Percentiles rank a stretch among this genome's conserved stretches.
phyloP scores from a whole-genome alignment of 768 basidiomycete genomes.

The Podaxis mareebaensis region DNA sequence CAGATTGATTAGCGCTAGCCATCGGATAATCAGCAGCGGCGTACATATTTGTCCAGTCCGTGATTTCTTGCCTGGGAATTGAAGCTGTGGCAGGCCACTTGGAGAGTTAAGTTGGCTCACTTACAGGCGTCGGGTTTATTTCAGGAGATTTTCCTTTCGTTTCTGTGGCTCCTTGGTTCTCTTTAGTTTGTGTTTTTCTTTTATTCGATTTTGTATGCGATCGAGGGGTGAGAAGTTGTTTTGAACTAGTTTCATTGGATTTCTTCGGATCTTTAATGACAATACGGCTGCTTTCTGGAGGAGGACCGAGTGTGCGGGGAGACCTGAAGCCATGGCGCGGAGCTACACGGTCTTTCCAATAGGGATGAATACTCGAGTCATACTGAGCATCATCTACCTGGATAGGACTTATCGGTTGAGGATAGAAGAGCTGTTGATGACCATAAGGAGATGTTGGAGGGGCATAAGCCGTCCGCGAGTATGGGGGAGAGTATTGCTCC shows the following conservation, averaged over 20 bases:
- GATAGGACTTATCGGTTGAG: background rate
- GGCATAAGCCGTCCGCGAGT: background rate
- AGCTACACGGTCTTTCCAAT: slow-evolving; percentile 14
- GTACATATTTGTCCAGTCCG: slow-evolving; percentile 46
- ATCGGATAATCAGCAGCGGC: slow-evolving; percentile 9
- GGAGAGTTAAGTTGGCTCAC: background rate
- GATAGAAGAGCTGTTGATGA: background rate
- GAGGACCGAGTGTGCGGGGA: slow-evolving; percentile 1
- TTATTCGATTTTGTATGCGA: background rate
- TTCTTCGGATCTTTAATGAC: slow-evolving; percentile 10
- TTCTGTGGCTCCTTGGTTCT: background rate
- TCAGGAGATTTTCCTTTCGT: background rate
- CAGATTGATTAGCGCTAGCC: slow-evolving; percentile 1
- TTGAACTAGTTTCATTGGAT: background rate
- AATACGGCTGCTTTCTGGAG: slow-evolving; percentile 4
- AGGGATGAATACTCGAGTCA: slow-evolving; percentile 8
- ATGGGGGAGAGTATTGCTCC: slow-evolving; percentile 7
- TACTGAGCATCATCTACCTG: slow-evolving; percentile 9
- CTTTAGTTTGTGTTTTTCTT: background rate
- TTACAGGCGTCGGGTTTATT: background rate
- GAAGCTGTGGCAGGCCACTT: background rate
- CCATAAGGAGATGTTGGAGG: background rate
- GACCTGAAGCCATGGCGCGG: slow-evolving; percentile 12
- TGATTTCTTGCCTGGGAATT: background rate
- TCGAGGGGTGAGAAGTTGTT: slow-evolving; percentile 9